Conservation (phyloP, 495 filamentous ascomycete genomes). For the Bacidia gigantensis region DNA sequence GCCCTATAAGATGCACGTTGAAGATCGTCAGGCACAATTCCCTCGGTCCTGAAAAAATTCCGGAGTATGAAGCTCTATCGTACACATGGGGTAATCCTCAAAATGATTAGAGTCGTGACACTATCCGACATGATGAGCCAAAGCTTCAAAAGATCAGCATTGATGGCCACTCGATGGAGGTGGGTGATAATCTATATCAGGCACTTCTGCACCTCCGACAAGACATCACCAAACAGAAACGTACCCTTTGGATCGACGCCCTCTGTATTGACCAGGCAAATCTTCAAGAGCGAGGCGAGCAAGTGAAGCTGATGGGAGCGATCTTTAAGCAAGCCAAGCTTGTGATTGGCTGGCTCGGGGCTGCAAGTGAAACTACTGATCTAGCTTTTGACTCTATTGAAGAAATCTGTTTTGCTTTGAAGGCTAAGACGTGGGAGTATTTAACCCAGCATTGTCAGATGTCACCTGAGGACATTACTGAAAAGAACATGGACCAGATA, state of each 20-base stretch:
- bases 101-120: too few relatives aligned
- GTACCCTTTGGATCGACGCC: not conserved
- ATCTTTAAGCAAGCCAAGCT: not conserved
- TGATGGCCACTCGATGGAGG: not conserved
- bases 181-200: not conserved
- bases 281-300: not conserved
- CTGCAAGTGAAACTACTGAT: not conserved
- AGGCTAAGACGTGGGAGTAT: not conserved
- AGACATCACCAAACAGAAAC: not conserved
- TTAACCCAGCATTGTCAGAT: too few relatives aligned
- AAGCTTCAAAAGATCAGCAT: not conserved
- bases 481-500: too few relatives aligned
- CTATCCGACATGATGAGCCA: not conserved
- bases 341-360: not conserved
- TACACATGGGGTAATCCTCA: constrained; percentile 1
- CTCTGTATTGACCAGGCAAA: not conserved
- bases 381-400: not conserved
- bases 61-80: constrained; percentile 4
- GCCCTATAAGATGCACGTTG: too few relatives aligned
- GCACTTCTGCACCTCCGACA: not conserved
- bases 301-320: not conserved
- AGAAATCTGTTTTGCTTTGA: not conserved
- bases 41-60: too few relatives aligned
- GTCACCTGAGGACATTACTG: too few relatives aligned
- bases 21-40: too few relatives aligned